phyloP scores from a whole-genome alignment of 257 asterid genomes.

The Solanum acaule region DNA sequence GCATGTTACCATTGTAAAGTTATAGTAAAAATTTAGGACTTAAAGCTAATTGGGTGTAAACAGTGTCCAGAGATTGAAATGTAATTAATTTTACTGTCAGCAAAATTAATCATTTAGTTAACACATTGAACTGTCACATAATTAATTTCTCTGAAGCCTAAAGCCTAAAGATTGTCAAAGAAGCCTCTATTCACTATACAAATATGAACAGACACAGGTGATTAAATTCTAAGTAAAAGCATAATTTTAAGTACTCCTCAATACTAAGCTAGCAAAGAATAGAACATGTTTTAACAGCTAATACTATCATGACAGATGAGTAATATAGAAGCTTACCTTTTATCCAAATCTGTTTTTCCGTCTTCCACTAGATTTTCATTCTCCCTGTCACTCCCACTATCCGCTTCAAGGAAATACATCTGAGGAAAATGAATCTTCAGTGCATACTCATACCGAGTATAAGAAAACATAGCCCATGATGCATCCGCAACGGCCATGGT shows the following conservation, averaged over 20 bases:
- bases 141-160: background rate
- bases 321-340: conserved; percentile 37
- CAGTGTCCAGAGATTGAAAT: background rate
- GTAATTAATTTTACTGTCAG: background rate
- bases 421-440: conserved; percentile 13
- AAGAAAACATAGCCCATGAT: background rate
- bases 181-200: background rate
- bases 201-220: background rate
- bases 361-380: conserved; percentile 31
- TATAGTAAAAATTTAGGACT: background rate
- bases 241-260: background rate
- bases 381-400: conserved; percentile 48
- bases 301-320: background rate
- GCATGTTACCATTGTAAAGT: background rate
- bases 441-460: background rate
- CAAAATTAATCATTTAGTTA: background rate
- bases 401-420: conserved; percentile 84
- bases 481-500: background rate
- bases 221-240: background rate
- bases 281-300: background rate
- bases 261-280: background rate
- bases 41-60: background rate
- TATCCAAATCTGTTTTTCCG: conserved; percentile 42
- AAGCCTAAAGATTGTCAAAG: background rate
- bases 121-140: background rate